These are phyloP conservation scores for Backusella morwellensis DNA, from an alignment of 192 early-diverging fungal species.

Conservation along the genomic window DNA sequence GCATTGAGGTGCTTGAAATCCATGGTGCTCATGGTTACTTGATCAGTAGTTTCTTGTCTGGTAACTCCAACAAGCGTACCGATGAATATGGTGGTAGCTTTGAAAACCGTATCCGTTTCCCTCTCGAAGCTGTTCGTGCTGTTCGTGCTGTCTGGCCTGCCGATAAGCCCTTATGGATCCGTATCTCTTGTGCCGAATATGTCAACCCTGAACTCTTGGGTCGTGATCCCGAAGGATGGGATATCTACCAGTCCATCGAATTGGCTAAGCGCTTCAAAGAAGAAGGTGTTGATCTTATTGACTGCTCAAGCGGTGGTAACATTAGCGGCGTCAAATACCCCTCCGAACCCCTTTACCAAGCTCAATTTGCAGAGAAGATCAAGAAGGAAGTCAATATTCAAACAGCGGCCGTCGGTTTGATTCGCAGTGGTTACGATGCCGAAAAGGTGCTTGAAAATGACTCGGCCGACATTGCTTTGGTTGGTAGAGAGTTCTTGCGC, in stretches of 20 bases:
- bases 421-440: constrained; percentile 64
- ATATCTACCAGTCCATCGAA: constrained; percentile 68
- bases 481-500: constrained; percentile 68
- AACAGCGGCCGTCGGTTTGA: constrained; percentile 69
- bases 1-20: constrained; percentile 29
- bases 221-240: constrained; percentile 60
- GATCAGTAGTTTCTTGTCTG: constrained; percentile 77
- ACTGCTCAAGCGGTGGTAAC: constrained; percentile 77
- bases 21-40: constrained; percentile 88
- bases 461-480: constrained; percentile 69
- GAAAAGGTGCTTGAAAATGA: constrained; percentile 61
- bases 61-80: constrained; percentile 78
- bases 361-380: constrained; percentile 68
- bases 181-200: constrained; percentile 77
- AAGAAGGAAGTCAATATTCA: constrained; percentile 55
- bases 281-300: constrained; percentile 81
- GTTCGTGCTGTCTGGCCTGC: constrained; percentile 72
- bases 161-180: constrained; percentile 81
- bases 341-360: constrained; percentile 54
- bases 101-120: constrained; percentile 81
- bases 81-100: constrained; percentile 91
- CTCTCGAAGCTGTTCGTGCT: constrained; percentile 60
- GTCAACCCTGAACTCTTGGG: constrained; percentile 39
- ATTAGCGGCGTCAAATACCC: constrained; percentile 16
- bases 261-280: constrained; percentile 54